phyloP scores from a whole-genome alignment of 352 stramenopile species.

The Phytophthora sojae region DNA sequence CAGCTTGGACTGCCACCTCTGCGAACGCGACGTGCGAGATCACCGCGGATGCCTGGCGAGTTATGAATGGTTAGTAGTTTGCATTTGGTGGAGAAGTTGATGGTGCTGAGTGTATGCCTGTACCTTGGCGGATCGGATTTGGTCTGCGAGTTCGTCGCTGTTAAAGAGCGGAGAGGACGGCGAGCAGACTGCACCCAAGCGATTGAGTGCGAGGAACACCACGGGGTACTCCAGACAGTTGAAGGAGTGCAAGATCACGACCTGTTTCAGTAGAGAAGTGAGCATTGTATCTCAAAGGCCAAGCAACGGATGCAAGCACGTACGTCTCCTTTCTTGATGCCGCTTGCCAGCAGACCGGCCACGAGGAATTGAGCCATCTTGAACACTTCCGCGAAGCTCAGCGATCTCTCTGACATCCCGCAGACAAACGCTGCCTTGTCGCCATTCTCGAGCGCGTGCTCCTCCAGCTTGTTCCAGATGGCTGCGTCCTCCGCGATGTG shows the following conservation, averaged over 20 bases:
- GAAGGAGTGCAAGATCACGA: slow-evolving; percentile 54
- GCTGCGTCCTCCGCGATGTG: slow-evolving; percentile 40
- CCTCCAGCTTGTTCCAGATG: slow-evolving; percentile 54
- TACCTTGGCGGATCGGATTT: slow-evolving; percentile 48
- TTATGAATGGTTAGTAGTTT: background rate
- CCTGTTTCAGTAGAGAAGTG: slow-evolving; percentile 23
- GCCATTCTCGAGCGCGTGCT: slow-evolving; percentile 35
- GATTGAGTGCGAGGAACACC: slow-evolving; percentile 51
- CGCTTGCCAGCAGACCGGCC: slow-evolving; percentile 38
- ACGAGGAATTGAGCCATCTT: slow-evolving; percentile 33
- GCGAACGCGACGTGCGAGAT: slow-evolving; percentile 46
- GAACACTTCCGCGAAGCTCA: slow-evolving; percentile 45
- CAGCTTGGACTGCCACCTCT: slow-evolving; percentile 29
- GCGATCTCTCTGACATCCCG: slow-evolving; percentile 40
- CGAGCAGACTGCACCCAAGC: slow-evolving; percentile 50
- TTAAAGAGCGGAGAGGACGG: slow-evolving; percentile 50
- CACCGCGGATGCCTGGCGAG: slow-evolving; percentile 25
- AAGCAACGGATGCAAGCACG: slow-evolving; percentile 10
- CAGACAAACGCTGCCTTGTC: slow-evolving; percentile 49
- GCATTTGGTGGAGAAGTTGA: background rate
- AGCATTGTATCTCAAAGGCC: background rate
- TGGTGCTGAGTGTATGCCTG: background rate
- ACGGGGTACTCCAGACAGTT: slow-evolving; percentile 68
- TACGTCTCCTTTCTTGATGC: slow-evolving; percentile 59
- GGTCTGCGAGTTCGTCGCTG: slow-evolving; percentile 42